phyloP scores from a whole-genome alignment of 768 basidiomycete species.

The Leccinellum rugosiceps region DNA sequence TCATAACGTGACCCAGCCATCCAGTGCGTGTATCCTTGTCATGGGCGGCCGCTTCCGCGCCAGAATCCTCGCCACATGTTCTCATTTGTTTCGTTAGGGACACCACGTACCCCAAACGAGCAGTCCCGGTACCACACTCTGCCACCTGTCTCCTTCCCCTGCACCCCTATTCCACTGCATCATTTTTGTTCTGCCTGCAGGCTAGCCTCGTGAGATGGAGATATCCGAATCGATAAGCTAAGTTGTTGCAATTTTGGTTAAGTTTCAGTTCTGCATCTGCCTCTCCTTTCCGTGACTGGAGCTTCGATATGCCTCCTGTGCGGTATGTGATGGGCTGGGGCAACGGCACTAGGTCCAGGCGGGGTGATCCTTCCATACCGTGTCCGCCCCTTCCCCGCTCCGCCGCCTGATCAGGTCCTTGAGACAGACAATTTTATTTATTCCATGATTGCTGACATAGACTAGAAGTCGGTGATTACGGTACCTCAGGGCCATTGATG shows the following conservation, averaged over 20 bases:
- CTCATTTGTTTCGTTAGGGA: not conserved
- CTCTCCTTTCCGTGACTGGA: not conserved
- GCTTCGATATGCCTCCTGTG: not conserved
- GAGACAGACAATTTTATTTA: not conserved
- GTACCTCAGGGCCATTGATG: slow-evolving; percentile 12
- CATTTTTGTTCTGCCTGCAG: slow-evolving; percentile 6
- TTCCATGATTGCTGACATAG: not conserved
- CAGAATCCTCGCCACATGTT: slow-evolving; percentile 3
- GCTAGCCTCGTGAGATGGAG: slow-evolving; percentile 16
- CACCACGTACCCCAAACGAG: slow-evolving; percentile 1
- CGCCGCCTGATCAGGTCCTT: not conserved
- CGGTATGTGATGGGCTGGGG: not conserved
- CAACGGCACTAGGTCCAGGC: not conserved
- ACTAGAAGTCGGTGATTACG: slow-evolving; percentile 20
- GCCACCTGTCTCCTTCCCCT: not conserved
- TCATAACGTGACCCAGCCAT: slow-evolving; percentile 11
- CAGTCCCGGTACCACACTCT: slow-evolving; percentile 3
- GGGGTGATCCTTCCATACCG: not conserved
- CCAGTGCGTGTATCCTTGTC: slow-evolving; percentile 7
- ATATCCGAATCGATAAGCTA: slow-evolving; percentile 23
- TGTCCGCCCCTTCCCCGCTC: not conserved
- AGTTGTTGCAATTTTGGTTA: slow-evolving; percentile 1
- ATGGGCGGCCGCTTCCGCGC: slow-evolving; percentile 18
- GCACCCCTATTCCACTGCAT: slow-evolving; percentile 13
- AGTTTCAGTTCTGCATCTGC: slow-evolving; percentile 2